Conservation (phyloP, 805 yeast species). For the Yarrowia alimentaria region DNA sequence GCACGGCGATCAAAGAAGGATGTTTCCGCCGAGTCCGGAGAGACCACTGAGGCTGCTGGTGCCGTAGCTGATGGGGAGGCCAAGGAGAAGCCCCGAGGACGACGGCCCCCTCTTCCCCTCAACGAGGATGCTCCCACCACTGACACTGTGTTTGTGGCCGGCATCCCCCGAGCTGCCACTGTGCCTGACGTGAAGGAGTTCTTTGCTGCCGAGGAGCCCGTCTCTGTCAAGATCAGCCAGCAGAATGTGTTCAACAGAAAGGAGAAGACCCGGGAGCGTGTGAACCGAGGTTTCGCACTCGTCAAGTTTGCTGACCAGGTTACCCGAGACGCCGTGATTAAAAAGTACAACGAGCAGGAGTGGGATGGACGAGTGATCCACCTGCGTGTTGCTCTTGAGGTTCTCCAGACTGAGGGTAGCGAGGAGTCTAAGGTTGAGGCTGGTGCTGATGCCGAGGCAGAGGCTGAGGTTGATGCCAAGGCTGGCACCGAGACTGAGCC, state of each 20-base stretch:
- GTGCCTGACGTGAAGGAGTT: constrained; percentile 47
- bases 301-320: constrained; percentile 59
- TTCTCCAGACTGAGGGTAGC: constrained; percentile 22
- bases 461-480: constrained; percentile 7
- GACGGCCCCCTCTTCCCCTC: constrained; percentile 28
- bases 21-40: constrained; percentile 15
- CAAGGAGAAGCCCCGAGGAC: constrained; percentile 28
- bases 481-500: neutral
- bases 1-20: constrained; percentile 24
- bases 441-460: constrained; percentile 19
- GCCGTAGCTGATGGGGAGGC: constrained; percentile 4
- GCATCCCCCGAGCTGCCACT: constrained; percentile 53
- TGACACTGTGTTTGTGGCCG: constrained; percentile 61
- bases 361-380: constrained; percentile 56
- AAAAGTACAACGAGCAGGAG: constrained; percentile 62
- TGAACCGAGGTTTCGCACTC: constrained; percentile 47
- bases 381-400: constrained; percentile 59
- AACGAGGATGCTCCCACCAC: constrained; percentile 43
- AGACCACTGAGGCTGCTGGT: constrained; percentile 21
- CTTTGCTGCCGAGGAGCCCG: constrained; percentile 43
- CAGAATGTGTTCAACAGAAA: constrained; percentile 29
- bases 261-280: constrained; percentile 29
- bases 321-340: constrained; percentile 68
- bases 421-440: constrained; percentile 2
- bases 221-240: constrained; percentile 30